Evolutionary conservation across 2,329 filamentous ascomycete species (phyloP).

Genomic region (Diaporthe citrichinensis): DNA sequence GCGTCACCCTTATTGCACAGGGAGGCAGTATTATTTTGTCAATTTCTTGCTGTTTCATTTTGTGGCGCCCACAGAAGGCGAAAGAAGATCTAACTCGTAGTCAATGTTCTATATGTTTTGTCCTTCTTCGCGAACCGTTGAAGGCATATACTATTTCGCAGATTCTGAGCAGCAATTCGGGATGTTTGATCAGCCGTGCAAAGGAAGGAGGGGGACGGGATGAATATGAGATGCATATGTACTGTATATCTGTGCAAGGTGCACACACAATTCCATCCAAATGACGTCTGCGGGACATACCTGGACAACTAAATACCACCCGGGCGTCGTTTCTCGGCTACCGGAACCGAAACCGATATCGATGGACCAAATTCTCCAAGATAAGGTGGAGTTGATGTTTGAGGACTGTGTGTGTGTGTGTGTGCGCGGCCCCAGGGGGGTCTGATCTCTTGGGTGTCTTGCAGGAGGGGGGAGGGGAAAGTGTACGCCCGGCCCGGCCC

Average conservation of each 20-base stretch:
- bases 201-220: background rate
- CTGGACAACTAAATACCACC: background rate
- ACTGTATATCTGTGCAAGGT: too few relatives aligned
- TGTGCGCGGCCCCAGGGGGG: background rate
- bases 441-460: background rate
- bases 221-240: background rate
- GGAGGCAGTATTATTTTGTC: too few relatives aligned
- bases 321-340: background rate
- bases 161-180: too few relatives aligned
- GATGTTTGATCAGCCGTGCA: background rate
- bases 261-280: background rate
- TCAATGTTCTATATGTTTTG: too few relatives aligned
- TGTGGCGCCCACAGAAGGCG: too few relatives aligned
- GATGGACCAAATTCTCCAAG: background rate
- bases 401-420: background rate
- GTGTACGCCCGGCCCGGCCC: background rate
- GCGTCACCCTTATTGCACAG: background rate
- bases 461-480: background rate
- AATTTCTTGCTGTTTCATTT: background rate
- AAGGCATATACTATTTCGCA: background rate
- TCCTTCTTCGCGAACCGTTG: too few relatives aligned
- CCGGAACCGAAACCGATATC: background rate
- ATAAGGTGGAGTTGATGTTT: conserved; percentile 19
- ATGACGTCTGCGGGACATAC: conserved; percentile 4
- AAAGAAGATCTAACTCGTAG: background rate